Evolutionary conservation across 441 rosid genomes (phyloP).

Genomic region (Kokia cookei): DNA sequence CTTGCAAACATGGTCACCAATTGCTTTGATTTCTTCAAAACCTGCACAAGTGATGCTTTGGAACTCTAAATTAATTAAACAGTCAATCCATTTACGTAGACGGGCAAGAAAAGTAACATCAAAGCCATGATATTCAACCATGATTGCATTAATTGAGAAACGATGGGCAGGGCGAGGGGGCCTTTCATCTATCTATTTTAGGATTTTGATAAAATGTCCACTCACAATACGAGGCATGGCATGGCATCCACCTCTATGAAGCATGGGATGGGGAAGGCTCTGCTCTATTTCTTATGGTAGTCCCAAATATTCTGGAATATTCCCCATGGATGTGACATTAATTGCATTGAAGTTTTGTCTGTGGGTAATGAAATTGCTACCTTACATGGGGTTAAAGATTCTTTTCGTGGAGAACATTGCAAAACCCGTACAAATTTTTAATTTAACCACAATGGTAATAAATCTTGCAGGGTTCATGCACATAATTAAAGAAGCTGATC

Average conservation of each 20-base stretch:
- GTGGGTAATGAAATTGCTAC: neutral
- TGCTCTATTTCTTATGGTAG: neutral
- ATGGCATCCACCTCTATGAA: neutral
- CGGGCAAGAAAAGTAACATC: neutral
- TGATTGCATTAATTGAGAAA: neutral
- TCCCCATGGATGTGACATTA: neutral
- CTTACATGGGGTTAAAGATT: neutral
- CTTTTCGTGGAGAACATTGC: neutral
- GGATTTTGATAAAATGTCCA: neutral
- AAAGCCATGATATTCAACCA: neutral
- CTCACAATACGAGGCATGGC: neutral
- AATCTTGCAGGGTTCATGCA: neutral
- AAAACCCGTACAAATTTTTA: neutral
- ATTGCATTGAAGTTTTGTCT: neutral
- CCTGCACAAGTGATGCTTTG: slow-evolving; percentile 4
- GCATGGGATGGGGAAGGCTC: neutral
- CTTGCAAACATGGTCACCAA: slow-evolving; percentile 16
- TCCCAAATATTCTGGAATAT: neutral
- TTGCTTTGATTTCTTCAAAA: neutral
- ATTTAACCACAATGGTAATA: neutral
- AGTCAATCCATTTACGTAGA: neutral
- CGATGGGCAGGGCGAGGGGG: neutral
- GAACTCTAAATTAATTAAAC: neutral
- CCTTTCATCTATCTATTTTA: neutral
- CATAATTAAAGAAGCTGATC: neutral